Evolutionary conservation across 176 grass and related monocot genomes (phyloP), one percentile per base, ranked within the genome.

Genomic region (Triticum monococcum): DNA sequence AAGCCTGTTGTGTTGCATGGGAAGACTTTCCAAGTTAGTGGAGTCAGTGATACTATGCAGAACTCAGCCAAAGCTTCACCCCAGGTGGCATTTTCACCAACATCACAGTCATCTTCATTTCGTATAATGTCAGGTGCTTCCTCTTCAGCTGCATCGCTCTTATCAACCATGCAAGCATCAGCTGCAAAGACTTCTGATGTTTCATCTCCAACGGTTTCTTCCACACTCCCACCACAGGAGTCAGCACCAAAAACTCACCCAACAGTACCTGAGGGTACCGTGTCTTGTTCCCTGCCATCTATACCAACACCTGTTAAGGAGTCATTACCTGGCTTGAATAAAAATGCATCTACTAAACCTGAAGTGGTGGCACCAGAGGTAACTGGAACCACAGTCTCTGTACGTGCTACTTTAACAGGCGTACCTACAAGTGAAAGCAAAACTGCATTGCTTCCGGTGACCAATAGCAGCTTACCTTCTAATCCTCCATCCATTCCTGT

Each of bases 301-400:
- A 68, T 83, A n/a, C n/a, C 71, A 61, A 79, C 73, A 54, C 68
- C 72, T 83, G 31, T 74, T 62, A 79, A 78, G 46, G 88, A 84
- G 35, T 75, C 65, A 9, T 93, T 86, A 40, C 28, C 67, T 68
- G 35, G 25, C 20, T 86, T 82, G 86, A 70, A 62, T 84, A 81
- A 78, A 67, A 77, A 50, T 89, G 69, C 12, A 57, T 87, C 81
- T 59, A 89, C 81, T 59, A 89, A 89, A 84, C 43, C 74, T 88
- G 84, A 91, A 87, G 41, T 75, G 72, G 68, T 84, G 86, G 45
- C 81, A 84, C 86, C 89, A 70, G 82, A 83, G 70, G 41, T 77
- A 77, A 54, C 82, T 94, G 87, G 64, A 71, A 64, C 68, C 52
- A 59, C 69, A 31, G 57, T 40, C 82, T 37, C 88, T 93, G 77